These are phyloP conservation scores for Acacia confusa DNA, from an alignment of 306 rosid species.

Conservation along the genomic window DNA sequence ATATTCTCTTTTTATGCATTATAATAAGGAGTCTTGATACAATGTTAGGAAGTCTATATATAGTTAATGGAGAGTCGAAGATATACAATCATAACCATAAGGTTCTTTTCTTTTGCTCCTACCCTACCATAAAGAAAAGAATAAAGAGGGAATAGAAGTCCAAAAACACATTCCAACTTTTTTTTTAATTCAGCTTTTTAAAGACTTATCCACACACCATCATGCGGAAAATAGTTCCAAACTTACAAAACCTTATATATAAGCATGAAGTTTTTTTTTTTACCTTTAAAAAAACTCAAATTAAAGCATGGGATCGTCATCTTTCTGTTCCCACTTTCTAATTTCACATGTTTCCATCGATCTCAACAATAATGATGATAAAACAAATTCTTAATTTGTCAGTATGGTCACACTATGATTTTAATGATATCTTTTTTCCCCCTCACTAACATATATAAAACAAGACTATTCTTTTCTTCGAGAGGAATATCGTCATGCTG, in stretches of 20 bases:
- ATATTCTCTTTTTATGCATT: not conserved
- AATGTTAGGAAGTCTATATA: not conserved
- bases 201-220: conserved; percentile 36
- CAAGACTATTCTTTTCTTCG: conserved; percentile 9
- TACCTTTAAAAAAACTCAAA: conserved; percentile 37
- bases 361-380: conserved; percentile 6
- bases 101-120: conserved; percentile 7
- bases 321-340: conserved; percentile 39
- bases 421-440: not conserved
- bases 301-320: conserved; percentile 12
- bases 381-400: conserved; percentile 2
- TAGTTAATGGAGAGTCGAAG: not conserved
- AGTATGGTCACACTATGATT: not conserved
- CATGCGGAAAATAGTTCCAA: conserved; percentile 32
- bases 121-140: conserved; percentile 27
- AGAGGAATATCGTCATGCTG: conserved; percentile 48
- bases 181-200: conserved; percentile 22
- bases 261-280: conserved; percentile 38
- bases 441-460: conserved; percentile 8
- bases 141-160: conserved; percentile 20
- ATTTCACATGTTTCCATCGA: conserved; percentile 18
- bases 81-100: not conserved
- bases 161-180: conserved; percentile 17
- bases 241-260: conserved; percentile 24
- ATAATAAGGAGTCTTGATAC: not conserved